Base-by-base conservation (phyloP, 371 early-diverging fungal species). In the Mortierella sp. region DNA sequence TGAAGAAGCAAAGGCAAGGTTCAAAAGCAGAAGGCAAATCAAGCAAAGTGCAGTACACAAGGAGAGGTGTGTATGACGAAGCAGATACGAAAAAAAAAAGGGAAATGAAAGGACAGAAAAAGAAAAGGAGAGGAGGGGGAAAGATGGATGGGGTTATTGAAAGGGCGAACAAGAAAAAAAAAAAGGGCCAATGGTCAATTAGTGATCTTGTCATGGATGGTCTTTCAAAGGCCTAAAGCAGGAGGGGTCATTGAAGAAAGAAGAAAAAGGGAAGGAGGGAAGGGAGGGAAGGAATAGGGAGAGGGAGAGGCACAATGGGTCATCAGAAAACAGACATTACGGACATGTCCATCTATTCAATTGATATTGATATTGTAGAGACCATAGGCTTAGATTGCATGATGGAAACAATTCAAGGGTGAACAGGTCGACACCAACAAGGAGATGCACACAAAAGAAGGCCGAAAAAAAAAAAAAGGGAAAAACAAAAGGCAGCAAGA, bases 321-420 rank as follows among this genome's bases (percentile, higher is more conserved):
- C 58, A 29, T 29, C n/a, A 58, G 27, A 12, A 29, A 58, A 58
- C 58, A n/a, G 27, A 58, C 29, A n/a, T 14, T 58, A 12, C 27
- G 58, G 58, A 27, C n/a, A 58, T 56, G 58, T 11, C 58, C 58
- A 27, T 56, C 21, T 6, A 51, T 55, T 55, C 58, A 56, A 27
- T 56, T 27, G 27, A 56, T 41, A 12, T 56, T 12, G 35, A 29
- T 32, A 29, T 16, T 38, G 24, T 38, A 24, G 7, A n/a, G 35
- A 35, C 54, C 6, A 35, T 49, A 14, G 38, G 38, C 43, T 38
- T 38, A 68, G 68, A n/a, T 24, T 68, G 68, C 68, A 68, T 68
- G 68, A 68, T 68, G 68, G 24, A 68, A 68, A 68, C 68, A 68
- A 24, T 68, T 68, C 68, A 68, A 68, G 68, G 41, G 68, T 10